Evolutionary conservation across 768 basidiomycete species (phyloP), one percentile per base, ranked within the genome.

Genomic region (Podaxis pistillaris): DNA sequence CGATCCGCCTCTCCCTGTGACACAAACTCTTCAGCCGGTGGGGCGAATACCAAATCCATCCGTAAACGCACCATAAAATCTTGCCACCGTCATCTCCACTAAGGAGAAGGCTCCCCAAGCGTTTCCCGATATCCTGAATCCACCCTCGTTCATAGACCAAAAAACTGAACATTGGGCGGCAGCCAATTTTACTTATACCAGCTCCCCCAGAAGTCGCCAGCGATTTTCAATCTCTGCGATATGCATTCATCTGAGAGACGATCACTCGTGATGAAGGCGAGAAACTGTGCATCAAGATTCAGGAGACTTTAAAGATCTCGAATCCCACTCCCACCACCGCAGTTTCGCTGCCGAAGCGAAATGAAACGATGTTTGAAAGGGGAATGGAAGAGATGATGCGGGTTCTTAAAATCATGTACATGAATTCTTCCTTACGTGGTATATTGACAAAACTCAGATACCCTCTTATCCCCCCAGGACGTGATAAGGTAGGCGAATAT

Each of bases 391-490:
- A 33, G 41, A 36, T 4, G 40, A 12, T 17, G 46, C 19, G 17
- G 33, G 44, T 58, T 26, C 22, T 41, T 30, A 22, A 19, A n/a
- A 9, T 47, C 57, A 24, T 61, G 60, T 61, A 24, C 30, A 36
- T 38, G 2, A 54, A 8, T 8, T 30, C 52, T 17, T 52, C 53
- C 33, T 36, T 61, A 36, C 60, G 53, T 47, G 47, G 41, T 26
- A 61, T 61, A 19, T 61, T 61, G 13, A 61, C 30, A 30, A 61
- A 55, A 55, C 46, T 54, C 41, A 61, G 19, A 37, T 61, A 54
- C 19, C 12, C 15, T 37, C 36, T 33, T 8, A 36, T 44, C 9
- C 41, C 7, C 44, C 44, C 15, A 3, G 17, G 44, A 12, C 19
- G 6, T 19, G 5, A 15, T 2, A 46, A 7, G 44, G 30, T 8